These are phyloP conservation scores for Butyriboletus loyo DNA, from an alignment of 768 basidiomycete genomes.

Conservation along the genomic window DNA sequence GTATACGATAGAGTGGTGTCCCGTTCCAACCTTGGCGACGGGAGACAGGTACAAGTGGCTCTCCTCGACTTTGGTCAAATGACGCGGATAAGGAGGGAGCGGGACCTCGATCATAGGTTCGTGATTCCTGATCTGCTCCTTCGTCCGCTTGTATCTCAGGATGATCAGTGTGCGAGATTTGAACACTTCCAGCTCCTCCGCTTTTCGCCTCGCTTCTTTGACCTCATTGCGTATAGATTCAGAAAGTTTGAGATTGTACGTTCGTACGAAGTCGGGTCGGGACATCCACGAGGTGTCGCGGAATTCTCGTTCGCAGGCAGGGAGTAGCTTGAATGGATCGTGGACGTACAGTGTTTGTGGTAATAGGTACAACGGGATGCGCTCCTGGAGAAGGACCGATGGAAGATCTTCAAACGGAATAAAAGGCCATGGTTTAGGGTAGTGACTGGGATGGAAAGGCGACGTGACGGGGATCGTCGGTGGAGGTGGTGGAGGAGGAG, in stretches of 20 bases:
- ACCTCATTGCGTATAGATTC: not conserved
- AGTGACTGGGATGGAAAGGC: slow-evolving; percentile 34
- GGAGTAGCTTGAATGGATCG: slow-evolving; percentile 39
- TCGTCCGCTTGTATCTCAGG: slow-evolving; percentile 17
- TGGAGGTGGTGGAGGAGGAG: no score
- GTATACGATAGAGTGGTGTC: slow-evolving; percentile 54
- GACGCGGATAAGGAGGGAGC: slow-evolving; percentile 26
- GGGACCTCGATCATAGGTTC: slow-evolving; percentile 31
- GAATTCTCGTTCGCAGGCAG: slow-evolving; percentile 1
- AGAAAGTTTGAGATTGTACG: slow-evolving; percentile 28
- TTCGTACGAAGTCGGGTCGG: slow-evolving; percentile 29
- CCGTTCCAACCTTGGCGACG: slow-evolving; percentile 35
- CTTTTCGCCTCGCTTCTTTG: slow-evolving; percentile 3
- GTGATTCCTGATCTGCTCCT: slow-evolving; percentile 21
- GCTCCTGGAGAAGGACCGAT: slow-evolving; percentile 31
- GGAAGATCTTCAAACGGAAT: slow-evolving; percentile 32
- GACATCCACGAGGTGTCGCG: slow-evolving; percentile 26
- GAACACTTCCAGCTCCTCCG: slow-evolving; percentile 9
- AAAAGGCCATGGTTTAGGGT: slow-evolving; percentile 42
- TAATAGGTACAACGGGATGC: slow-evolving; percentile 34
- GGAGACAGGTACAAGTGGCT: slow-evolving; percentile 52
- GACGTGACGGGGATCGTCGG: slow-evolving; percentile 13
- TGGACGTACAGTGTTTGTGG: slow-evolving; percentile 43
- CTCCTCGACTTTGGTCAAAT: slow-evolving; percentile 27
- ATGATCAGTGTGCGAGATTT: slow-evolving; percentile 18